Conservation (phyloP, 2,329 filamentous ascomycete species). For the Ophiostoma australiae region DNA sequence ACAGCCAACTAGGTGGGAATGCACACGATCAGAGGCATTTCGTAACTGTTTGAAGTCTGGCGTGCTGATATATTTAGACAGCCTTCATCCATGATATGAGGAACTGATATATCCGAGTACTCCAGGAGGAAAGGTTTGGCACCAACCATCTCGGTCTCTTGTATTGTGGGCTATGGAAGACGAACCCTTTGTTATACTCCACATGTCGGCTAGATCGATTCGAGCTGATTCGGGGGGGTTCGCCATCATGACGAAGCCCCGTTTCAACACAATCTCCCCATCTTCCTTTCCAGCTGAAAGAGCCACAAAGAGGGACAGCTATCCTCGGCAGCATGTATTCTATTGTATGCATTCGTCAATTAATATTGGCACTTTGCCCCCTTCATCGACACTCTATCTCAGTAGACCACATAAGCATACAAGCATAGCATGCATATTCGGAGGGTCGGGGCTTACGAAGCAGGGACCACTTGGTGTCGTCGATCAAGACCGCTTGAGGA, state of each 20-base stretch:
- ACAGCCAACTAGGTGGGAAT: neutral
- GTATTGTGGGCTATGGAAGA: neutral
- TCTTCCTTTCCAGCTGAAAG: neutral
- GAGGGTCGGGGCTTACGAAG: neutral
- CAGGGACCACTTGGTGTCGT: neutral
- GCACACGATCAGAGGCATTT: neutral
- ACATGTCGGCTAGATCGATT: neutral
- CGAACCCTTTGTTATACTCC: neutral
- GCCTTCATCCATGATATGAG: too few species aligned
- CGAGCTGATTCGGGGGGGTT: neutral
- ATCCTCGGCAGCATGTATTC: neutral
- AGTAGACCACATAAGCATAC: slow-evolving; percentile 4
- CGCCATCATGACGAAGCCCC: neutral
- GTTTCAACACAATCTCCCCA: neutral
- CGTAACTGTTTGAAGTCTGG: neutral
- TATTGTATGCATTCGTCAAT: neutral
- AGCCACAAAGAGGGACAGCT: neutral
- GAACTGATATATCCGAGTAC: neutral
- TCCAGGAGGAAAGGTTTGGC: neutral
- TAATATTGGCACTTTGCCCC: neutral
- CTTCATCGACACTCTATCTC: slow-evolving; percentile 5
- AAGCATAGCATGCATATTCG: neutral
- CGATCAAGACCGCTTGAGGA: neutral
- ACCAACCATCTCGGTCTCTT: neutral
- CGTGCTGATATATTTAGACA: neutral